phyloP scores from a whole-genome alignment of 2,329 filamentous ascomycete genomes.

The Penicillium nordicum region DNA sequence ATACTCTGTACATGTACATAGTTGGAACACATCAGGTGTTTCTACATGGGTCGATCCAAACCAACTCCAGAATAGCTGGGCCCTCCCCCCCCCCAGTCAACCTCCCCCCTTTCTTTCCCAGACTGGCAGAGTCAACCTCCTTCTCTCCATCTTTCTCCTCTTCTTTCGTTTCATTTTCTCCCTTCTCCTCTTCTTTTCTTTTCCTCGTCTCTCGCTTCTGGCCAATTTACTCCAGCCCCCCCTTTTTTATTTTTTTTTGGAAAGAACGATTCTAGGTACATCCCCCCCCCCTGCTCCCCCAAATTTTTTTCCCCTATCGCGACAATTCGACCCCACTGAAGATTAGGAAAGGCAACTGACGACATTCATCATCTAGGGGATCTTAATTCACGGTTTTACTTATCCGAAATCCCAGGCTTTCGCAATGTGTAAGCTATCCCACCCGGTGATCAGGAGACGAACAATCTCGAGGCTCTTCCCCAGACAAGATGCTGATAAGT shows the following conservation, averaged over 20 bases:
- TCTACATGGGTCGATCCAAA: conserved; percentile 20
- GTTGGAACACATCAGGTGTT: conserved; percentile 4
- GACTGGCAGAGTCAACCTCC: conserved; percentile 20
- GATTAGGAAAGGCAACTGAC: conserved; percentile 9
- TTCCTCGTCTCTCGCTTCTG: conserved; percentile 23
- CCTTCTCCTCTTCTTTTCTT: conserved; percentile 15
- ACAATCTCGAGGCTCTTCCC: conserved; percentile 2
- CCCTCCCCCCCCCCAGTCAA: no score
- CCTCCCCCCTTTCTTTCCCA: conserved; percentile 33
- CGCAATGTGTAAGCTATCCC: conserved; percentile 40
- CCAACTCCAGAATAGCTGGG: conserved; percentile 24
- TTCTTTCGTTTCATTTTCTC: conserved; percentile 26
- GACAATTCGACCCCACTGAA: conserved; percentile 12
- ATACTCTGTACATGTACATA: neutral
- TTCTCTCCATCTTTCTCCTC: conserved; percentile 19
- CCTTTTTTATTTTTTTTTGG: conserved; percentile 9
- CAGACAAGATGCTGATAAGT: conserved; percentile 23
- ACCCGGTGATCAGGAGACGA: neutral
- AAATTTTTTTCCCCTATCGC: conserved; percentile 12
- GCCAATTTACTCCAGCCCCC: conserved; percentile 10
- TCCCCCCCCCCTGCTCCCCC: conserved; percentile 6
- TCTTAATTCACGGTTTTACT: conserved; percentile 22
- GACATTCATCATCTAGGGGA: conserved; percentile 27
- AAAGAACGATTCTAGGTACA: conserved; percentile 15
- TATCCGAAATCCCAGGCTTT: conserved; percentile 24